Evolutionary conservation across 2,329 filamentous ascomycete genomes (phyloP).

Genomic region (Colletotrichum siamense): DNA sequence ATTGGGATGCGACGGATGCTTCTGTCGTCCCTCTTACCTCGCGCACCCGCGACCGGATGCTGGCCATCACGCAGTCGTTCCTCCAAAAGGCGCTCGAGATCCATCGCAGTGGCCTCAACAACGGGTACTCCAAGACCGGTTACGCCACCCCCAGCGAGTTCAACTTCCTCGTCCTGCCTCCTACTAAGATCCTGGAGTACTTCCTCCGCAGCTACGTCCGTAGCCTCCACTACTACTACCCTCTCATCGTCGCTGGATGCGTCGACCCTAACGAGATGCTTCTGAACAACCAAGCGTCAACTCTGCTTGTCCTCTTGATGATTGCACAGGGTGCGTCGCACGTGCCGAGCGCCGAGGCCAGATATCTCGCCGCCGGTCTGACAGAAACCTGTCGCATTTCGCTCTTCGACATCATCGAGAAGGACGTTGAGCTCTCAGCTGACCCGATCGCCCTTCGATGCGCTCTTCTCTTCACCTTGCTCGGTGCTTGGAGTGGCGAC

Average conservation of each 20-base stretch:
- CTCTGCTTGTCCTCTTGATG: constrained; percentile 72
- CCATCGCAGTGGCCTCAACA: constrained; percentile 59
- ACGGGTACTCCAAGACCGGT: constrained; percentile 41
- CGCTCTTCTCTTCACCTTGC: constrained; percentile 70
- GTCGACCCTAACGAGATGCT: constrained; percentile 73
- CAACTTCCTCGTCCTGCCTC: constrained; percentile 70
- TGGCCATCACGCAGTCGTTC: constrained; percentile 75
- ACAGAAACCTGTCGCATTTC: constrained; percentile 76
- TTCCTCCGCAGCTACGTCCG: constrained; percentile 71
- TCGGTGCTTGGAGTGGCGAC: constrained; percentile 76
- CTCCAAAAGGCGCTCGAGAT: constrained; percentile 74
- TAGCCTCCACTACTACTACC: constrained; percentile 70
- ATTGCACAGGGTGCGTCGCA: constrained; percentile 73
- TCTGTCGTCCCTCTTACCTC: constrained; percentile 50
- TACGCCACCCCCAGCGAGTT: constrained; percentile 56
- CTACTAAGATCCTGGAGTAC: constrained; percentile 69
- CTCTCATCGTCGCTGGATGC: constrained; percentile 62
- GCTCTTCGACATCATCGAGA: constrained; percentile 74
- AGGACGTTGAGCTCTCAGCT: constrained; percentile 71
- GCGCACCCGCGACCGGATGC: constrained; percentile 68
- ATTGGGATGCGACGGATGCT: constrained; percentile 41
- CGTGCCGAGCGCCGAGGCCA: constrained; percentile 69
- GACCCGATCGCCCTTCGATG: constrained; percentile 70
- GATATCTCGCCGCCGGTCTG: constrained; percentile 69
- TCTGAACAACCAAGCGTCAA: constrained; percentile 69